Base-by-base conservation (phyloP, 805 yeast species). In the Metschnikowia aberdeeniae region DNA sequence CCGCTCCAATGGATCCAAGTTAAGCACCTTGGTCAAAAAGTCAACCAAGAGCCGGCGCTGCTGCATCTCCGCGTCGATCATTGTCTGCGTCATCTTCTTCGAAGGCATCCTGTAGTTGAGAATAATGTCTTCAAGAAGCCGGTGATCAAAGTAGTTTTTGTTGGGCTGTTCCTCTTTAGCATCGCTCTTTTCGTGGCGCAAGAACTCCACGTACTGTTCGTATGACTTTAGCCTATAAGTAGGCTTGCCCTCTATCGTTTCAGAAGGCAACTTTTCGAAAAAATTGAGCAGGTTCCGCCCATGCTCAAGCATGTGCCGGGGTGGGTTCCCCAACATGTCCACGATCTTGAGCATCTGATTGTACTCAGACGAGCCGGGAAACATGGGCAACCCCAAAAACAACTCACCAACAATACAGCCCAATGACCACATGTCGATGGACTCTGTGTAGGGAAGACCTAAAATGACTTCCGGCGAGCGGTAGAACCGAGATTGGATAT, bases 381-480 rank as follows among this genome's bases (percentile, higher is more conserved):
- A 89, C 54, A 92, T 73, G 1, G 99, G 99, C 45, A 92, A 73
- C 1, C 99, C 99, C 42, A 92, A 65, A 54, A 86, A 90, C 39
- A 92, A 68, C 63, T 93, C 99, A 1, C 93, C 95, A 29, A 89
- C 80, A 41, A 93, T 88, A 61, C 97, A 86, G 0, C 96, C 99
- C 36, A 90, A 69, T 0, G 98, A 92, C 99, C 99, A 93, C 81
- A 92, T 89, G 62, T 92, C 99, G 43, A 93, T 92, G 6, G 96
- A 81, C 8, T 95, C 80, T 0, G 96, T 86, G 60, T 93, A 92
- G 5, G 96, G 96, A 36, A 92, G 71, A 0, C 99, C 98, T 17
- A 92, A 67, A 3, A 93, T 80, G 17, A 92, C 96, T 63, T 92
- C 99, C 0, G 99, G 99, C 2, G 96, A 86, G 51, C 99, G 75